Conservation (phyloP, 352 stramenopile species). For the Blastocystis sp. region DNA sequence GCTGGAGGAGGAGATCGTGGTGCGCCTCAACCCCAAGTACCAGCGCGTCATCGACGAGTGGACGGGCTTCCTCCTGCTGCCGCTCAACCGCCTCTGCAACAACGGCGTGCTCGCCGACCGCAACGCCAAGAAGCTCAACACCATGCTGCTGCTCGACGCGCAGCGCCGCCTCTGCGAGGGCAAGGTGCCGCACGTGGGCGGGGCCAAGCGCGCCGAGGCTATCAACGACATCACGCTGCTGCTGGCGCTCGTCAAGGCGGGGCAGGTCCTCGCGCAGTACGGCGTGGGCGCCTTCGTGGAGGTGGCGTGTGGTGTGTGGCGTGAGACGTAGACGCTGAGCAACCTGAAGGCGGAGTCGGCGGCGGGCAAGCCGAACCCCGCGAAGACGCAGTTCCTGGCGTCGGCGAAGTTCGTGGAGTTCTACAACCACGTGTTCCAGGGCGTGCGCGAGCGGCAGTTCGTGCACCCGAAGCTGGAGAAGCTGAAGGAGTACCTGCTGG, state of each 20-base stretch:
- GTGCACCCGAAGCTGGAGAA: constrained; percentile 81
- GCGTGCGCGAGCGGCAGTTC: constrained; percentile 34
- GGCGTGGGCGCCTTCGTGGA: constrained; percentile 57
- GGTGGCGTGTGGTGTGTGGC: not conserved
- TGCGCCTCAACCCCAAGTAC: constrained; percentile 53
- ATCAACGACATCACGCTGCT: constrained; percentile 34
- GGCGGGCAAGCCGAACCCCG: constrained; percentile 25
- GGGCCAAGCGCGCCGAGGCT: not conserved
- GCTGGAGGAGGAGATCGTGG: constrained; percentile 81
- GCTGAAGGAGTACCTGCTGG: constrained; percentile 77
- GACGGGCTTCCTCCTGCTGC: constrained; percentile 41
- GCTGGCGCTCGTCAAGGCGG: constrained; percentile 6
- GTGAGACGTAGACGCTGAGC: constrained; percentile 35
- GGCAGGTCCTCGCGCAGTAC: constrained; percentile 20
- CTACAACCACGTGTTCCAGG: constrained; percentile 46
- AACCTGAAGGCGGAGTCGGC: not conserved
- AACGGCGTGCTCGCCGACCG: constrained; percentile 27
- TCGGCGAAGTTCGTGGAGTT: constrained; percentile 36
- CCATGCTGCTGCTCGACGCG: constrained; percentile 39
- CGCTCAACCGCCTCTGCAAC: constrained; percentile 39
- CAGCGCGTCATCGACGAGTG: constrained; percentile 53
- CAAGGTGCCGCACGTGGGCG: not conserved
- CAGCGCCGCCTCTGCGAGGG: not conserved
- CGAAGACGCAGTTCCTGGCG: constrained; percentile 13
- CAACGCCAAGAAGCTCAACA: constrained; percentile 40